phyloP scores from a whole-genome alignment of 306 rosid species.

The Medicago arabica region DNA sequence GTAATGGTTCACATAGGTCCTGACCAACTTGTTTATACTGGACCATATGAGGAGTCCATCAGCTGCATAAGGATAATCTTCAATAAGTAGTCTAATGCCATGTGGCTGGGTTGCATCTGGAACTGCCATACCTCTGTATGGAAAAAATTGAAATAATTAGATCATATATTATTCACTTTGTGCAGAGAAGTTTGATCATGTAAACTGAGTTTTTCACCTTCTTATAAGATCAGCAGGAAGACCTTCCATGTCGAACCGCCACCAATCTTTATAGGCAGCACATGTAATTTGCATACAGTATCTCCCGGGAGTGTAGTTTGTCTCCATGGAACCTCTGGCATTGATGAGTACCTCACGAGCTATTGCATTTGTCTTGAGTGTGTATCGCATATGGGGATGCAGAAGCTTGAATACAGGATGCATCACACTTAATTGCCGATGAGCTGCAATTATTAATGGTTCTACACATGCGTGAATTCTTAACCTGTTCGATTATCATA shows the following conservation, averaged over 20 bases:
- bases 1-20: slow-evolving; percentile 48
- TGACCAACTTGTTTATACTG: slow-evolving; percentile 48
- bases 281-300: slow-evolving; percentile 46
- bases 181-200: neutral
- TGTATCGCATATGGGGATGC: slow-evolving; percentile 53
- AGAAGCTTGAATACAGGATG: slow-evolving; percentile 56
- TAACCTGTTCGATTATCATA: slow-evolving; percentile 41
- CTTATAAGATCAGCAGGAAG: slow-evolving; percentile 54
- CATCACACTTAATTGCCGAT: slow-evolving; percentile 56
- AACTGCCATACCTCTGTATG: slow-evolving; percentile 47
- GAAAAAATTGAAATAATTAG: slow-evolving; percentile 3
- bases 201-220: slow-evolving; percentile 40
- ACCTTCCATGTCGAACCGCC: slow-evolving; percentile 45
- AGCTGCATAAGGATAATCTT: slow-evolving; percentile 58
- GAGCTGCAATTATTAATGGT: slow-evolving; percentile 51
- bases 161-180: neutral
- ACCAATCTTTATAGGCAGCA: slow-evolving; percentile 51
- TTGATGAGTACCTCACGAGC: slow-evolving; percentile 48
- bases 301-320: slow-evolving; percentile 46
- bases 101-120: slow-evolving; percentile 45
- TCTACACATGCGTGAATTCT: slow-evolving; percentile 52
- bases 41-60: slow-evolving; percentile 57
- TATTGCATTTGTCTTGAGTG: slow-evolving; percentile 47
- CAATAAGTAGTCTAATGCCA: slow-evolving; percentile 45
- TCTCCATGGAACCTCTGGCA: slow-evolving; percentile 44